Conservation (phyloP, 2,329 filamentous ascomycete species). For the Cordyceps javanica region DNA sequence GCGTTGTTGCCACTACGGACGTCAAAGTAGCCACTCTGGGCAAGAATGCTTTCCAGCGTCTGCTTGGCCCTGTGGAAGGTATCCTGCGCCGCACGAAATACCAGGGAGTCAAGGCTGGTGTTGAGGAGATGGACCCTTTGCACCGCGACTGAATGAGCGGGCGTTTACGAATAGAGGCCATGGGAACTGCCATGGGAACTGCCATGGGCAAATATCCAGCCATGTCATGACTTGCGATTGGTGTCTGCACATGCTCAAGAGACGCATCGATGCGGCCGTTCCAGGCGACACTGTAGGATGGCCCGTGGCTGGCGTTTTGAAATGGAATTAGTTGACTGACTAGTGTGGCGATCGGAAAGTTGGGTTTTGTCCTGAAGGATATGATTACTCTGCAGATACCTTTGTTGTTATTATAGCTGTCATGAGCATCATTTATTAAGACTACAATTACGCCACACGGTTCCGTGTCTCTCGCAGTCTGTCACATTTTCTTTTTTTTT, state of each 20-base stretch:
- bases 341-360: neutral
- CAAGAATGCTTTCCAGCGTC: conserved; percentile 88
- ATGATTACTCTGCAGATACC: conserved; percentile 13
- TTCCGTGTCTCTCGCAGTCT: no score
- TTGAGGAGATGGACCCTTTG: conserved; percentile 63
- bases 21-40: conserved; percentile 90
- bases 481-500: no score
- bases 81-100: conserved; percentile 81
- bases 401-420: conserved; percentile 14
- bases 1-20: conserved; percentile 74
- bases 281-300: neutral
- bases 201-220: neutral
- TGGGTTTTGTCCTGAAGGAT: conserved; percentile 3
- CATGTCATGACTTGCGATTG: neutral
- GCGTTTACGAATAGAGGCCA: no score
- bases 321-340: conserved; percentile 1
- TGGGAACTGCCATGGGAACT: neutral
- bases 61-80: conserved; percentile 87
- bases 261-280: neutral
- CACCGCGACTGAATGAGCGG: conserved; percentile 30
- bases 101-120: conserved; percentile 52
- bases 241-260: neutral
- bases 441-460: neutral
- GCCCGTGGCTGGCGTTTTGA: conserved; percentile 1
- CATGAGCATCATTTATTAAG: conserved; percentile 11